Base-by-base conservation (phyloP, 1,284 basidiomycete genomes). In the Leccinum pallidistipes region DNA sequence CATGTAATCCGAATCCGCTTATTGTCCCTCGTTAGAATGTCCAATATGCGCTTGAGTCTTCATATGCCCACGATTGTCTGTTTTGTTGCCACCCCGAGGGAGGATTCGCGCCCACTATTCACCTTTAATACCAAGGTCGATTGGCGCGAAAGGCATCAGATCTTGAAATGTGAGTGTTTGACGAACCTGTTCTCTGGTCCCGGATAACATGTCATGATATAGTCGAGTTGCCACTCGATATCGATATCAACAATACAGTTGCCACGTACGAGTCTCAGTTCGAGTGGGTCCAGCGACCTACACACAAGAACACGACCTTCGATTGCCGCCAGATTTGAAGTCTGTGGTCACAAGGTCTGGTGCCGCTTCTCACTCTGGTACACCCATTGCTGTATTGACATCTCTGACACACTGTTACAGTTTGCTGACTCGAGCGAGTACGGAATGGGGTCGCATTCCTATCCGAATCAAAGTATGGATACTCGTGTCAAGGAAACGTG, bases 211-310 rank as follows among this genome's bases (percentile, higher is more conserved):
- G 18, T 16, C 43, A 12, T n/a, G 58, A 24, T 12, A 10, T 63
- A 92, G 94, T 97, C 76, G 94, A 97, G 74, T 75, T 98, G 3
- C 97, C 96, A 0, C 81, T 97, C 51, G 83, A 92, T 66, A 92
- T 98, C 58, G 88, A n/a, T n/a, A n/a, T n/a, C n/a, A n/a, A 90
- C 64, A 88, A 84, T 68, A 87, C 91, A 58, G 83, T 85, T 58
- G 96, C 95, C 0, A 95, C 87, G 1, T 98, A 95, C 74, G 96
- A 98, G 75, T 94, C 93, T 2, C 95, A 95, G 67, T 98, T 97
- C 66, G 97, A 96, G 2, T 86, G 87, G 69, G 85, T 96, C n/a
- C 24, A 24, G 24, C 24, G 24, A 24, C 24, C 24, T 24, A 24
- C 24, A 24, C 24, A 96, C 76, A 92, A 94, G 77, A 98, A 98